Evolutionary conservation across 257 asterid genomes (phyloP), one percentile per base, ranked within the genome.

Genomic region (Solanum sejunctum): DNA sequence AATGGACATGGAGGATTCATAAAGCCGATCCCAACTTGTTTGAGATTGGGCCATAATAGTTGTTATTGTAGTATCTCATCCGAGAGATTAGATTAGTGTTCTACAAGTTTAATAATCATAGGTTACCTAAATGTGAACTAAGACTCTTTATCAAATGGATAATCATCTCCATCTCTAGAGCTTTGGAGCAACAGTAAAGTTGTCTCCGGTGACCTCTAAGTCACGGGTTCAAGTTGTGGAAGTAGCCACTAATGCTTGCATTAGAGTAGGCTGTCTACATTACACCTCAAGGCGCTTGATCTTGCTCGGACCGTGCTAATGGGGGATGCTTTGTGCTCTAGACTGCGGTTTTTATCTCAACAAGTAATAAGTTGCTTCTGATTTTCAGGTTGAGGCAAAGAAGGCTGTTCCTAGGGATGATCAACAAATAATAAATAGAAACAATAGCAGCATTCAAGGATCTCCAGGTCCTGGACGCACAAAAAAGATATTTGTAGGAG

Each of bases 401-500:
- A 94, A 92, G 87, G 97, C 95, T 84, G 95, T 94, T 84, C 97
- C 98, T 16, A 91, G 96, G 89, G 95, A 91, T 82, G 97, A 94
- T 84, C 95, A 92, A 63, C 87, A 92, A 89, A 86, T 91, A 81
- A 83, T 91, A 85, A 92, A 80, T 84, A 91, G 96, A 85, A 93
- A 81, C 88, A 86, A 71, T 89, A 88, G 89, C 86, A 91, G 94
- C 91, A 88, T 92, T 85, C 97, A 92, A 87, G 95, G 94, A 51
- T 93, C 97, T 20, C 94, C 95, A 0, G 94, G 93, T 75, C 93
- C 93, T 20, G 95, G 93, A 32, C 95, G 98, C 79, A 91, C 97
- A 20, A 94, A 94, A 89, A 94, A 93, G 94, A 91, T 94, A 84
- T 94, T 94, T 83, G 97, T 94, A 67, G 98, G 98, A 88, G 98